Evolutionary conservation across 139 green algal genomes (phyloP), one percentile per base, ranked within the genome.

Genomic region (Coelastrella sp.): DNA sequence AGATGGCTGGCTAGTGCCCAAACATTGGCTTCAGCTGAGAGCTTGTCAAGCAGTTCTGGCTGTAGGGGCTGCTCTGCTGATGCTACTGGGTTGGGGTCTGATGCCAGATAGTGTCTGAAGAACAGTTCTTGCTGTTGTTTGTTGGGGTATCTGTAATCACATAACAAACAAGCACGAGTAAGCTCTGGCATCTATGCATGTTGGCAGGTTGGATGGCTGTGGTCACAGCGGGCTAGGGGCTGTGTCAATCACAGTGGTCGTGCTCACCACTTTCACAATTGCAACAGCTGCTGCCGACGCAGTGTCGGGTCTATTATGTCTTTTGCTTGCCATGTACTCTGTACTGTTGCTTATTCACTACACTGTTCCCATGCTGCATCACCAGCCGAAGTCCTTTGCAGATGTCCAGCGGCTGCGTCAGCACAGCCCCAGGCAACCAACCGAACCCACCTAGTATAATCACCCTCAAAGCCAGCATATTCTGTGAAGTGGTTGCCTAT

Each of bases 401-500:
- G 10, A 71, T 71, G 61, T 47, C 32, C 32, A 47, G 11, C 11
- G 11, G 61, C 61, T 71, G 61, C 11, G 11, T 13, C 11, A 10
- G 61, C 11, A 71, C 61, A 19, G 61, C 8, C 61, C 61, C 8
- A 71, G 19, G 17, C 73, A 78, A 77, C 71, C 71, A 11, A 10
- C n/a, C n/a, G 84, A 56, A 64, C 91, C 60, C 95, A 99, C 79
- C 93, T 92, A 3, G 47, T 91, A 83, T 98, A 99, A 73, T 99
- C 97, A 81, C 97, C 97, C n/a, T 99, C 97, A 90, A 99, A 98
- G 5, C 98, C 98, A 60, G 98, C 98, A 81, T 98, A 99, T 93
- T 99, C 98, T 85, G 96, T 97, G 93, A 99, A 99, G 86, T 99
- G 97, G 93, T 99, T 99, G 54, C 95, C 97, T 22, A 93, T 92